Base-by-base conservation (phyloP, 352 stramenopile genomes). In the Globisporangium ultimum region DNA sequence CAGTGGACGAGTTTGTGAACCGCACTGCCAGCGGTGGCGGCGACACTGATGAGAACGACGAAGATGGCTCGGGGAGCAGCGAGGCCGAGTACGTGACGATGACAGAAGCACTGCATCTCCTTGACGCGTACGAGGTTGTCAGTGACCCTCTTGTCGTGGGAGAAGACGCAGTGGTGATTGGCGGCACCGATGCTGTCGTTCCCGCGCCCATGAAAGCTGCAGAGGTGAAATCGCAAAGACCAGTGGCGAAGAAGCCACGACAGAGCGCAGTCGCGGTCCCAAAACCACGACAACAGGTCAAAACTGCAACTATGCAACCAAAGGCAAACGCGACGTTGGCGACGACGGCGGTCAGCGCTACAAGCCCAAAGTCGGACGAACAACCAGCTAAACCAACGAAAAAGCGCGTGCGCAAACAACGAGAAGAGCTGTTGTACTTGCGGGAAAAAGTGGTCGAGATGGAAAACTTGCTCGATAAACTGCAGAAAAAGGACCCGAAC, bases 321-420 rank as follows among this genome's bases (percentile, higher is more conserved):
- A 10, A 36, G 28, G 8, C 28, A 11, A 36, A 36, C 28, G 28
- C 28, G 8, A 36, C 28, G 8, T 10, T 36, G 28, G 9, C 28
- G 28, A 10, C 7, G 4, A 36, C 28, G 8, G 28, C 28, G 28
- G 8, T 36, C 28, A 36, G 3, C 28, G 7, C 28, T 36, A 10
- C 28, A 5, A 36, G 3, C 28, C 28, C 28, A 28, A 49, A 49
- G 12, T 38, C 12, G 15, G 17, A n/a, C 24, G 48, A 41, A 20
- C 2, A 38, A 32, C 3, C 20, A 34, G 5, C 41, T 10, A 61
- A 61, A 36, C 55, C 46, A 14, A 61, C 32, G 55, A 61, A 61
- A 42, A 61, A 61, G 32, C 55, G 55, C 18, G 40, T 61, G 18
- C 55, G 55, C 36, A 53, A 38, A 28, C 55, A 61, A 24, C 55